These are phyloP conservation scores for Ogataea angusta DNA, from an alignment of 805 yeast species.

Conservation along the genomic window DNA sequence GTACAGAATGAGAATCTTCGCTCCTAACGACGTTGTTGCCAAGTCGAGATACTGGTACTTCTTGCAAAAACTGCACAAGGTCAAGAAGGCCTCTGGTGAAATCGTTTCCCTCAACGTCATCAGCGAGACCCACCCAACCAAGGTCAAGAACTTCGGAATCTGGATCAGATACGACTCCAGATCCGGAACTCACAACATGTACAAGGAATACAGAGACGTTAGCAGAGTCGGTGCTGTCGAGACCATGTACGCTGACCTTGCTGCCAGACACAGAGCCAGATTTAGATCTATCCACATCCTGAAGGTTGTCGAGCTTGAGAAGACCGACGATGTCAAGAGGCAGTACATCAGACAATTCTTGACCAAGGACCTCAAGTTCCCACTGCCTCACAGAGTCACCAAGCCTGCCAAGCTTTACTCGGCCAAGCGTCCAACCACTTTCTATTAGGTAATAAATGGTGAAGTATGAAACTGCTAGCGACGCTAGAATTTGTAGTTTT, in stretches of 20 bases:
- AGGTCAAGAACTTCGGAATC: conserved; percentile 99
- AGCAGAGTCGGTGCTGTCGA: conserved; percentile 99
- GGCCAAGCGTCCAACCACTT: conserved; percentile 94
- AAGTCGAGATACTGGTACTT: conserved; percentile 99
- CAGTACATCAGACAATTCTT: conserved; percentile 98
- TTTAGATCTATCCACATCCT: conserved; percentile 99
- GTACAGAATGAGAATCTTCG: conserved; percentile 99
- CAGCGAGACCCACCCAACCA: conserved; percentile 95
- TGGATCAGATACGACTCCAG: conserved; percentile 99
- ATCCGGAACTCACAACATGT: conserved; percentile 99
- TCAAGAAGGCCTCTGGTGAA: conserved; percentile 99
- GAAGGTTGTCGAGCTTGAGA: conserved; percentile 98
- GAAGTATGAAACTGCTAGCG: conserved; percentile 3
- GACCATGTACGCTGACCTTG: conserved; percentile 98
- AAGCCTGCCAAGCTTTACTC: conserved; percentile 86
- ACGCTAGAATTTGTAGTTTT: not conserved
- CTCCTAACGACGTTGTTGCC: conserved; percentile 98
- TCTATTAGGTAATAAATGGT: conserved; percentile 58
- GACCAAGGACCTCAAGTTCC: conserved; percentile 95
- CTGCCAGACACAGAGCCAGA: conserved; percentile 99
- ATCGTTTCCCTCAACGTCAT: conserved; percentile 89
- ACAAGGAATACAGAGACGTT: conserved; percentile 99
- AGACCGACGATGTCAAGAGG: conserved; percentile 98
- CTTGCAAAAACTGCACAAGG: conserved; percentile 98
- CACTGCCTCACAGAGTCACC: conserved; percentile 99